These are phyloP conservation scores for Hevea brasiliensis DNA, from an alignment of 345 rosid genomes.

Conservation along the genomic window DNA sequence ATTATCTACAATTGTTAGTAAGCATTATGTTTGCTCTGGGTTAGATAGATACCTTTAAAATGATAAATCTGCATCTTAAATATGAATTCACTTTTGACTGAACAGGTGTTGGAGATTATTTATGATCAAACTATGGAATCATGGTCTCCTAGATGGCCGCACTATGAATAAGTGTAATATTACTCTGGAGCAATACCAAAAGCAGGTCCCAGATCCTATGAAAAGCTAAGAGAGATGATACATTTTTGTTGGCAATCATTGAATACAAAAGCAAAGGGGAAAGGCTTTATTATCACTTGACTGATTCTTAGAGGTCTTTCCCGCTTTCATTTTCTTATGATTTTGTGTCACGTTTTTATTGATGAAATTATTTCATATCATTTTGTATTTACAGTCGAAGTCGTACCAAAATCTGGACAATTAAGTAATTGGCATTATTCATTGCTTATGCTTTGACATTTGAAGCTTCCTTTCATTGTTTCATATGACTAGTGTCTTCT, in stretches of 20 bases:
- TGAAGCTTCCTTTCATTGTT: neutral
- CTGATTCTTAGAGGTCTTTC: no score
- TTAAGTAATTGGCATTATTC: neutral
- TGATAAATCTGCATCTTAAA: no score
- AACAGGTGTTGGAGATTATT: slow-evolving; percentile 85
- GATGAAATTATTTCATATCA: neutral
- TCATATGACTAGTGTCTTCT: neutral
- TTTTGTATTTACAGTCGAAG: no score
- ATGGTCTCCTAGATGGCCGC: slow-evolving; percentile 67
- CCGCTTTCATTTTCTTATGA: neutral
- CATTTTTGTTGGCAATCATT: neutral
- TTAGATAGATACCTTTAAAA: no score
- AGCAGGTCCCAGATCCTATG: slow-evolving; percentile 34
- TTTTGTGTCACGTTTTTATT: neutral
- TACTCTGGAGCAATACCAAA: slow-evolving; percentile 47
- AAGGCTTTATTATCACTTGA: neutral
- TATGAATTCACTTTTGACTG: neutral
- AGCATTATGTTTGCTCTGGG: no score
- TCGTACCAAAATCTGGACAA: neutral
- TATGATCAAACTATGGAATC: slow-evolving; percentile 76
- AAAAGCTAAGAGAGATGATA: slow-evolving; percentile 24
- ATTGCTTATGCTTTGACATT: no score
- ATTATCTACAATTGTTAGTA: no score
- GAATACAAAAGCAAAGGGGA: neutral
- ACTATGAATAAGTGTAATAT: slow-evolving; percentile 68